These are phyloP conservation scores for Acorus calamus DNA, from an alignment of 106 monocot genomes.

Conservation along the genomic window DNA sequence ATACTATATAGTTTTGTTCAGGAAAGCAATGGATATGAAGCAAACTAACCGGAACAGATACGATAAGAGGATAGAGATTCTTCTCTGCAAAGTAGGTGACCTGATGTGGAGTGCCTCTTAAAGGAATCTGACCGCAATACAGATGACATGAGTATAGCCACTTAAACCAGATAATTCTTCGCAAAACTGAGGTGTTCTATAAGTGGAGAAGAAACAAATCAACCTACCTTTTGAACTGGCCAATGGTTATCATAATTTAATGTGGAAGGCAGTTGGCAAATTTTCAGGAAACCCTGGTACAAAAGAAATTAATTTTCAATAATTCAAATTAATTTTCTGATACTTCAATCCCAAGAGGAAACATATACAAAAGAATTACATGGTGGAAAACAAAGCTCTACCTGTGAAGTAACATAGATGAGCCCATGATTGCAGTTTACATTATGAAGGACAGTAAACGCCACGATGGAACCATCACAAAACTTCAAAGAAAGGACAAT, in stretches of 20 bases:
- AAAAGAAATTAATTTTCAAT: too few species aligned
- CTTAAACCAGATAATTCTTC: not conserved
- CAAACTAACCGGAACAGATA: conserved; percentile 85
- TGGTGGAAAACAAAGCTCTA: conserved; percentile 17
- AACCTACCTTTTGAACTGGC: conserved; percentile 82
- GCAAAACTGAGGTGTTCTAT: not conserved
- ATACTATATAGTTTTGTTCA: not conserved
- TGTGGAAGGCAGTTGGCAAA: conserved; percentile 77
- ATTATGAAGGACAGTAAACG: conserved; percentile 90
- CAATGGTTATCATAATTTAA: conserved; percentile 90
- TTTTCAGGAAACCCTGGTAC: conserved; percentile 80
- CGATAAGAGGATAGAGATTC: conserved; percentile 79
- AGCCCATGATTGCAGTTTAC: conserved; percentile 95
- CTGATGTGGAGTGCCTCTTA: conserved; percentile 91
- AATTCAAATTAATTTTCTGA: not conserved
- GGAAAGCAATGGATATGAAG: not conserved
- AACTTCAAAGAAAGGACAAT: conserved; percentile 27
- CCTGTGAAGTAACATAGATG: conserved; percentile 97
- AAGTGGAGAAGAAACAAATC: not conserved
- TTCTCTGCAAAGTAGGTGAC: conserved; percentile 80
- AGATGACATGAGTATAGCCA: not conserved
- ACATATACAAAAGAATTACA: not conserved
- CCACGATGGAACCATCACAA: conserved; percentile 82
- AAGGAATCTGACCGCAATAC: conserved; percentile 56
- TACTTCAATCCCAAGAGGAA: not conserved